These are phyloP conservation scores for Prunus yedoensis DNA, from an alignment of 331 rosid species.

Conservation along the genomic window DNA sequence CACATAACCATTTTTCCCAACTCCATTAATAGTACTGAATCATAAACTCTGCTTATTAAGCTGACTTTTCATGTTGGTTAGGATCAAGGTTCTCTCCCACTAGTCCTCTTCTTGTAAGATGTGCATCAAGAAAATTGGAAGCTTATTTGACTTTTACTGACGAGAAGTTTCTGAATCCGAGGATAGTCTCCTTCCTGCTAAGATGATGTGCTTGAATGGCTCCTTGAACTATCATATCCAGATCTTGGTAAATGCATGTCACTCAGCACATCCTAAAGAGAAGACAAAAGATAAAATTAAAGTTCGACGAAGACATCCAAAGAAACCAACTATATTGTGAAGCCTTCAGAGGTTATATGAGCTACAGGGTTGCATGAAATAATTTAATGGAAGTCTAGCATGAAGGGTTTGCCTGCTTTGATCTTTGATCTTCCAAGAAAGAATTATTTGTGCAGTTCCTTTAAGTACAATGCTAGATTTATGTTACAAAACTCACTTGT, in stretches of 20 bases:
- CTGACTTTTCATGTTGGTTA: too few species aligned
- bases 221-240: constrained; percentile 33
- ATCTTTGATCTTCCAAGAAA: not conserved
- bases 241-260: constrained; percentile 30
- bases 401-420: not conserved
- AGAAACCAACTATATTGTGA: too few species aligned
- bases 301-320: not conserved
- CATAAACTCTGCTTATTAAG: too few species aligned
- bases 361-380: not conserved
- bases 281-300: not conserved
- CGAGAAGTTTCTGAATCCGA: not conserved
- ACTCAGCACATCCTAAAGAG: constrained; percentile 32
- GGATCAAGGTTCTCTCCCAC: too few species aligned
- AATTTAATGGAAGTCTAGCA: not conserved
- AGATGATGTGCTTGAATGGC: constrained; percentile 38
- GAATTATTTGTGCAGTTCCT: not conserved
- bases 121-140: too few species aligned
- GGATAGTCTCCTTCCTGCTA: constrained; percentile 4
- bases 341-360: not conserved
- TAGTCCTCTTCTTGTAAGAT: too few species aligned
- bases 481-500: constrained; percentile 33
- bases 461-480: not conserved
- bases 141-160: not conserved
- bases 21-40: too few species aligned
- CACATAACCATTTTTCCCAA: too few species aligned